Evolutionary conservation across 352 stramenopile genomes (phyloP).

Genomic region (Phytophthora aleatoria): DNA sequence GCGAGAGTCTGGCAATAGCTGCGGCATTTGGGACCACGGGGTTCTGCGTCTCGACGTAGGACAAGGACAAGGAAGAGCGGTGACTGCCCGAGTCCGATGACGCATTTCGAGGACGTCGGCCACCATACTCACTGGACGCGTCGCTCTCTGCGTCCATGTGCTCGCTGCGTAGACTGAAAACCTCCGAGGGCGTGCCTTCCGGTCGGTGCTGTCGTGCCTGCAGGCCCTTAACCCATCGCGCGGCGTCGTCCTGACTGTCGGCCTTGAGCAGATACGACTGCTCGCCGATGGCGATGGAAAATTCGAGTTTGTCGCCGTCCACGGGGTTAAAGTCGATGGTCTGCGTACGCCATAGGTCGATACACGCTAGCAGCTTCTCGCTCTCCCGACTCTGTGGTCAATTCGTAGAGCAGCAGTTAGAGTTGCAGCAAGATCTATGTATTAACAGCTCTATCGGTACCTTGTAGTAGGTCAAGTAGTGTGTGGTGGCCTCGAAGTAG

Average conservation of each 20-base stretch:
- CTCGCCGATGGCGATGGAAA: constrained; percentile 86
- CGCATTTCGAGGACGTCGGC: constrained; percentile 36
- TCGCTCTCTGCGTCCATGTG: constrained; percentile 85
- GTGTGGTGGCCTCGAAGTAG: constrained; percentile 98
- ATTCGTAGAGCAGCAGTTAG: background rate
- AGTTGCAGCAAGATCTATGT: background rate
- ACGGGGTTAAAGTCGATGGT: constrained; percentile 70
- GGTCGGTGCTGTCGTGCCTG: constrained; percentile 73
- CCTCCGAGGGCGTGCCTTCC: constrained; percentile 73
- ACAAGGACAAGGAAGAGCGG: constrained; percentile 38
- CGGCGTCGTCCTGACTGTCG: constrained; percentile 69
- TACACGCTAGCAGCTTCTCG: constrained; percentile 88
- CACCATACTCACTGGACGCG: constrained; percentile 76
- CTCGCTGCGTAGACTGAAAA: constrained; percentile 84
- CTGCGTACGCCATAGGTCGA: constrained; percentile 87
- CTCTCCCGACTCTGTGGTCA: constrained; percentile 70
- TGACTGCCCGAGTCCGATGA: constrained; percentile 61
- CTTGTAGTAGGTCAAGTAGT: constrained; percentile 99
- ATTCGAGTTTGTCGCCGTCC: constrained; percentile 71
- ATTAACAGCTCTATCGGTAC: constrained; percentile 32
- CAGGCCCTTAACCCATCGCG: constrained; percentile 56
- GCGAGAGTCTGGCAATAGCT: constrained; percentile 51
- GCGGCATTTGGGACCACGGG: constrained; percentile 79
- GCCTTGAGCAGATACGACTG: constrained; percentile 88
- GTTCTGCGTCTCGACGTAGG: constrained; percentile 70